A percentile compares a stretch with the other conserved stretches of the same genome.
Conservation (phyloP, 1,284 basidiomycete species). For the Bjerkandera adusta region DNA sequence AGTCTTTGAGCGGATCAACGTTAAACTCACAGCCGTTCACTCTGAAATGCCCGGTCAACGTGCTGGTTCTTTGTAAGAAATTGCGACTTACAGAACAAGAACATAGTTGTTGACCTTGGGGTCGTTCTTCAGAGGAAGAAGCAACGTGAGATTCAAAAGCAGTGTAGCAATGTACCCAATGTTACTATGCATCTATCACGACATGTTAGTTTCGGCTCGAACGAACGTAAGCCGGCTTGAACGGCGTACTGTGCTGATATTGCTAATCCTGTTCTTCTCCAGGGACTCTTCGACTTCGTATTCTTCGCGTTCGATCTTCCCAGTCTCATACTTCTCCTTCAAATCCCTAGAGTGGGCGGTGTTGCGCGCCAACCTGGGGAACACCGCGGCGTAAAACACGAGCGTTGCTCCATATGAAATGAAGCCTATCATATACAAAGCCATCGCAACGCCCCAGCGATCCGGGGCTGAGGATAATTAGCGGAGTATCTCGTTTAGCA, state of each 20-base stretch:
- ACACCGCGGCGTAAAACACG: slow-evolving; percentile 81
- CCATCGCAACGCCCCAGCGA: slow-evolving; percentile 77
- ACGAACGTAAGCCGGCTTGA: slow-evolving; percentile 12
- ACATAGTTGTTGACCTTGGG: slow-evolving; percentile 73
- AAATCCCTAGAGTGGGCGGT: slow-evolving; percentile 64
- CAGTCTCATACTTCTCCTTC: slow-evolving; percentile 55
- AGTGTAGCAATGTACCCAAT: slow-evolving; percentile 70
- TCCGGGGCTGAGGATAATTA: slow-evolving; percentile 44
- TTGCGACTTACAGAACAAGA: slow-evolving; percentile 49
- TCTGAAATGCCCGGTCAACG: background rate
- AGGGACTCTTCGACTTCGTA: slow-evolving; percentile 78
- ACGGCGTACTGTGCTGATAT: slow-evolving; percentile 71
- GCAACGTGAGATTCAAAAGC: slow-evolving; percentile 67
- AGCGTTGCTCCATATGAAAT: slow-evolving; percentile 75
- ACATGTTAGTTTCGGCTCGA: background rate
- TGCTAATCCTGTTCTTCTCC: slow-evolving; percentile 84
- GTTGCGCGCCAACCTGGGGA: slow-evolving; percentile 82
- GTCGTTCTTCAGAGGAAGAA: slow-evolving; percentile 66
- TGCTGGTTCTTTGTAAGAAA: slow-evolving; percentile 1
- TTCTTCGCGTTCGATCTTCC: slow-evolving; percentile 56
- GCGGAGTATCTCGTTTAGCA: too few relatives aligned
- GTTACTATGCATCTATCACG: slow-evolving; percentile 66
- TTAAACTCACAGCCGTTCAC: slow-evolving; percentile 9
- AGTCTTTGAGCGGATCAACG: background rate
- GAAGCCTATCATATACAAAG: slow-evolving; percentile 79